These are phyloP conservation scores for Athelia sp. DNA, from an alignment of 1,284 basidiomycete species.

Conservation along the genomic window DNA sequence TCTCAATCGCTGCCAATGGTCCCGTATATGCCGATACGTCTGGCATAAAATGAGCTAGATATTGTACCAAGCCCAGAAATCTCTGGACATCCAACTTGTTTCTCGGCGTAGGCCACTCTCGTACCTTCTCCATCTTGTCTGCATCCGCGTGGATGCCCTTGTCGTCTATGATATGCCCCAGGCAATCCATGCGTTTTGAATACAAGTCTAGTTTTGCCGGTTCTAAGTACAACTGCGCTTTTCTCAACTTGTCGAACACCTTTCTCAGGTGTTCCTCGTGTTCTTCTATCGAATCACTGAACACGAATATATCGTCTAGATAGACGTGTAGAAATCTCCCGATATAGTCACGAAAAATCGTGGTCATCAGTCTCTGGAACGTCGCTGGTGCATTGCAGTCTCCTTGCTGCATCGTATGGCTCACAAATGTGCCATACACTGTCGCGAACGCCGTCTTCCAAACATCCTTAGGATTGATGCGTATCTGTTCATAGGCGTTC, in stretches of 20 bases:
- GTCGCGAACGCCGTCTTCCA: slow-evolving; percentile 14
- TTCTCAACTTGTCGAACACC: slow-evolving; percentile 11
- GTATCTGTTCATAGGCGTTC: slow-evolving; percentile 17
- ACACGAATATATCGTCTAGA: slow-evolving; percentile 17
- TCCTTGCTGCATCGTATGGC: slow-evolving; percentile 25
- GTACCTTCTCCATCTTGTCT: slow-evolving; percentile 12
- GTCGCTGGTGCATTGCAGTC: slow-evolving; percentile 23
- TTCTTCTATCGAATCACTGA: slow-evolving; percentile 10
- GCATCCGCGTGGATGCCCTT: slow-evolving; percentile 15
- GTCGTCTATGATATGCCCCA: slow-evolving; percentile 17
- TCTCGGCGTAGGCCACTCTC: slow-evolving; percentile 20
- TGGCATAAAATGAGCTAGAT: slow-evolving; percentile 24
- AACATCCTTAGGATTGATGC: slow-evolving; percentile 13
- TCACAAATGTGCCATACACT: slow-evolving; percentile 16
- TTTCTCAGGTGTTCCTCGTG: slow-evolving; percentile 14
- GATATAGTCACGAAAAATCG: slow-evolving; percentile 13
- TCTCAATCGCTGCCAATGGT: slow-evolving; percentile 12
- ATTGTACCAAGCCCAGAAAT: slow-evolving; percentile 28
- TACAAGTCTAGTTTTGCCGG: slow-evolving; percentile 18
- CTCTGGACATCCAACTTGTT: slow-evolving; percentile 22
- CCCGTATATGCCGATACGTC: slow-evolving; percentile 17
- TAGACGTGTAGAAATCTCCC: slow-evolving; percentile 16
- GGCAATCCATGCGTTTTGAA: slow-evolving; percentile 11
- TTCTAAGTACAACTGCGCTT: slow-evolving; percentile 3
- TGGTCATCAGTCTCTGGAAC: slow-evolving; percentile 18